These are phyloP conservation scores for Jatropha multifida DNA, from an alignment of 441 rosid genomes.

Conservation along the genomic window DNA sequence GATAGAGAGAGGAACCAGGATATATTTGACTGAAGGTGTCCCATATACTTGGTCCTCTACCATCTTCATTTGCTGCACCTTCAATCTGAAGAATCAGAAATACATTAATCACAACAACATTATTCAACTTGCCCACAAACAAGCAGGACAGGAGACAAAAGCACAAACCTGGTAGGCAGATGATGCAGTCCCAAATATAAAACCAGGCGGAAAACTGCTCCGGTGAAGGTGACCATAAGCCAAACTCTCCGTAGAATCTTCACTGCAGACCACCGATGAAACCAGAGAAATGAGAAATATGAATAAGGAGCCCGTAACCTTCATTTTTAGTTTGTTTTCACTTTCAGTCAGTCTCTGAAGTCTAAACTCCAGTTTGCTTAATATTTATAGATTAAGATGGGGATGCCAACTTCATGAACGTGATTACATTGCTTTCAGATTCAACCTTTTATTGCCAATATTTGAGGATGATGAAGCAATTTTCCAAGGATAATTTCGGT, in stretches of 20 bases:
- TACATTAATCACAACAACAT: background rate
- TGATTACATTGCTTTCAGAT: background rate
- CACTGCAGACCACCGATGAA: background rate
- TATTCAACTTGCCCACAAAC: background rate
- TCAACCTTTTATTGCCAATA: background rate
- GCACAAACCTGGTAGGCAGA: constrained; percentile 22
- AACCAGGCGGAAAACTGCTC: constrained; percentile 14
- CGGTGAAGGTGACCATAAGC: background rate
- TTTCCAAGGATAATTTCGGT: background rate
- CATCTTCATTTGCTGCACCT: constrained; percentile 53
- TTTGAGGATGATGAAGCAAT: background rate
- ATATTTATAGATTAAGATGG: no score
- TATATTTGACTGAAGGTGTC: constrained; percentile 31
- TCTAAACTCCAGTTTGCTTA: no score
- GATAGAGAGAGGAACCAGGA: background rate
- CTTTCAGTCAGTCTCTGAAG: background rate
- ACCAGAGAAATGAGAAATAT: background rate
- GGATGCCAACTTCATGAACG: background rate
- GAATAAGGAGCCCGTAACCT: background rate
- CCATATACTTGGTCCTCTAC: constrained; percentile 57
- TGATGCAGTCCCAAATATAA: constrained; percentile 12
- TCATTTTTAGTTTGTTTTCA: background rate
- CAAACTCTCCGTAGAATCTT: background rate
- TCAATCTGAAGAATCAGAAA: constrained; percentile 37
- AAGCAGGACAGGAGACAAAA: background rate